These are phyloP conservation scores for Sarocladium kiliense DNA, from an alignment of 2,329 filamentous ascomycete species.

Conservation along the genomic window DNA sequence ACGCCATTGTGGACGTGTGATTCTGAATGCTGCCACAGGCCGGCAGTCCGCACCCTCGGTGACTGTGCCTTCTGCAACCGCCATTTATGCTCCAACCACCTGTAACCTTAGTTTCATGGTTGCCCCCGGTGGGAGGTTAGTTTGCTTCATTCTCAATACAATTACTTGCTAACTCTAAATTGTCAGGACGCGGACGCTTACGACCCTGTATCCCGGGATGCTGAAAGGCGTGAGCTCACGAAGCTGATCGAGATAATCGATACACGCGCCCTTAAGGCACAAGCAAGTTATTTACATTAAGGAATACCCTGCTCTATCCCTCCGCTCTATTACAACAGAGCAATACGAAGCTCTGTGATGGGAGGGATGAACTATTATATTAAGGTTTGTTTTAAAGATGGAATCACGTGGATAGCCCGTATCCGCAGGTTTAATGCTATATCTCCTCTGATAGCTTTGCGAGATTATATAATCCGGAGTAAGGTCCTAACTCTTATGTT, in stretches of 20 bases:
- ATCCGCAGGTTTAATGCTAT: constrained; percentile 34
- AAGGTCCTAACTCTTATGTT: constrained; percentile 37
- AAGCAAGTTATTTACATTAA: constrained; percentile 27
- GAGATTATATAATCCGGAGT: constrained; percentile 31
- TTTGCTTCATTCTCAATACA: too few relatives aligned
- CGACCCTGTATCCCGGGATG: constrained; percentile 27
- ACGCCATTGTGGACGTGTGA: constrained; percentile 31
- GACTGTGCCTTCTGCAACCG: constrained; percentile 33
- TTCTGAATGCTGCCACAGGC: constrained; percentile 22
- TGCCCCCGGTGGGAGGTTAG: constrained; percentile 32
- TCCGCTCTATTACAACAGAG: constrained; percentile 29
- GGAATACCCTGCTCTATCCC: constrained; percentile 30
- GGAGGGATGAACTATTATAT: constrained; percentile 40
- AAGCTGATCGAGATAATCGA: constrained; percentile 29
- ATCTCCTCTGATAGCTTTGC: constrained; percentile 26
- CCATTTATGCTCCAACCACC: constrained; percentile 30
- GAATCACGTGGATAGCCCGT: constrained; percentile 35
- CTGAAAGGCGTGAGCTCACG: constrained; percentile 28
- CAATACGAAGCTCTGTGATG: constrained; percentile 32
- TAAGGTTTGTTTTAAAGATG: constrained; percentile 36
- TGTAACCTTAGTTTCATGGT: constrained; percentile 24
- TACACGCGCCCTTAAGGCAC: constrained; percentile 27
- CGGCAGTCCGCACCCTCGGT: constrained; percentile 29
- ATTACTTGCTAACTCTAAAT: too few relatives aligned
- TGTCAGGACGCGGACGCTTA: constrained; percentile 25